Base-by-base conservation (phyloP, 2,329 filamentous ascomycete species). In the Basipetospora chlamydospora region DNA sequence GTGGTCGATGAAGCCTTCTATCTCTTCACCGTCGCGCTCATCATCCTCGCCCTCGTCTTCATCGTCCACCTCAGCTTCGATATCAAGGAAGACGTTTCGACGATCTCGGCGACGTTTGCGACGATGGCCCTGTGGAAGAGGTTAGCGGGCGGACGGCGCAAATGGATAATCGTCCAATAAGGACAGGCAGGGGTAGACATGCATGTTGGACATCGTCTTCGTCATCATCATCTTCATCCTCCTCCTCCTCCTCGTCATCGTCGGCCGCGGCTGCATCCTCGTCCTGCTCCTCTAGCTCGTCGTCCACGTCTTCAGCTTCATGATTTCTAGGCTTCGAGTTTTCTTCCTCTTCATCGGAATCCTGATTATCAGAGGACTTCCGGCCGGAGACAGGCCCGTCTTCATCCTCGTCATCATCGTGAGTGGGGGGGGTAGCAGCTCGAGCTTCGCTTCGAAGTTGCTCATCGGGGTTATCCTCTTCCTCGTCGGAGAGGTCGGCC, bases 61-160 rank as follows among this genome's bases (percentile, higher is more conserved):
- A 44, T 93, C 90, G 52, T 96, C 90, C 47, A 98, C 90, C 61
- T 95, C 90, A 55, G 90, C 90, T 67, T 98, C 90, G 51, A 88
- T 84, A 75, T 98, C 90, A 61, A 98, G 77, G 73, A 95, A 95
- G 50, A 80, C 78, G 48, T 84, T 83, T 44, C 84, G 75, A 44
- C 72, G 71, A 45, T 81, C 76, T 54, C 74, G 75, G 55, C 77
- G 79, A 40, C 87, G 81, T 59, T 96, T 96, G 48, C 80, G 73
- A 39, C 83, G 82, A 51, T 84, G 70, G 40, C 67, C 63, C 70
- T 74, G 40, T 28, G 23, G 41, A 35, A n/a, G n/a, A 29, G 40
- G 42, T 47, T 39, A 48, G 46, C 36, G 15, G n/a, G n/a, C n/a
- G n/a, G n/a, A n/a, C n/a, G n/a, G n/a, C n/a, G n/a, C n/a, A n/a